phyloP scores from a whole-genome alignment of 805 yeast species.

The Candida arabinofermentans region DNA sequence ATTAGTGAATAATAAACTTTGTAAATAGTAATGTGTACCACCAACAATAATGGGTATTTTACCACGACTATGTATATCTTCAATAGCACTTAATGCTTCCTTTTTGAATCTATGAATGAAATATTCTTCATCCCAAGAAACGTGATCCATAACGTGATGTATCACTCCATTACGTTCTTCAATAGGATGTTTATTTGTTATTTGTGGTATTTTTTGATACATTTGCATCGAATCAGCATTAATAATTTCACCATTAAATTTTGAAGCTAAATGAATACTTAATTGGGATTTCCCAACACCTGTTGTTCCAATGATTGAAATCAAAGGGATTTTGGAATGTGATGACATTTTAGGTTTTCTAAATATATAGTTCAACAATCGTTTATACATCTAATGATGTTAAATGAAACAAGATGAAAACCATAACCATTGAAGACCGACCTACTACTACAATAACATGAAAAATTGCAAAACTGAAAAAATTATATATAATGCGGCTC shows the following conservation, averaged over 20 bases:
- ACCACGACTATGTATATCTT: slow-evolving; percentile 59
- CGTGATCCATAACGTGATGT: slow-evolving; percentile 87
- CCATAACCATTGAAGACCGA: no score
- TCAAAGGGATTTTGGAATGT: slow-evolving; percentile 12
- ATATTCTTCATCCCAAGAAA: slow-evolving; percentile 77
- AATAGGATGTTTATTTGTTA: slow-evolving; percentile 90
- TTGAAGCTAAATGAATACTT: slow-evolving; percentile 72
- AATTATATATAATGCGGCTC: not conserved
- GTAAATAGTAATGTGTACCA: slow-evolving; percentile 93
- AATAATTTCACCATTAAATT: slow-evolving; percentile 80
- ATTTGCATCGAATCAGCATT: slow-evolving; percentile 98
- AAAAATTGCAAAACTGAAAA: no score
- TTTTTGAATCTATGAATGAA: slow-evolving; percentile 70
- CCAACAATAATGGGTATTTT: slow-evolving; percentile 89
- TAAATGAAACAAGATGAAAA: no score
- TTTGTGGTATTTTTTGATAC: slow-evolving; percentile 65
- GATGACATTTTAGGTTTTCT: not conserved
- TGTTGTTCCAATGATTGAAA: slow-evolving; percentile 67
- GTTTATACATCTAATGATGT: not conserved
- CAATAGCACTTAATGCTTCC: slow-evolving; percentile 64
- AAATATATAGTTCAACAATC: not conserved
- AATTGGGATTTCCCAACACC: slow-evolving; percentile 96
- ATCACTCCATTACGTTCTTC: slow-evolving; percentile 68
- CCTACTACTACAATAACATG: no score
- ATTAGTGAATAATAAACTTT: slow-evolving; percentile 68